Conservation (phyloP, 768 basidiomycete species). For the Mrakia blollopis region DNA sequence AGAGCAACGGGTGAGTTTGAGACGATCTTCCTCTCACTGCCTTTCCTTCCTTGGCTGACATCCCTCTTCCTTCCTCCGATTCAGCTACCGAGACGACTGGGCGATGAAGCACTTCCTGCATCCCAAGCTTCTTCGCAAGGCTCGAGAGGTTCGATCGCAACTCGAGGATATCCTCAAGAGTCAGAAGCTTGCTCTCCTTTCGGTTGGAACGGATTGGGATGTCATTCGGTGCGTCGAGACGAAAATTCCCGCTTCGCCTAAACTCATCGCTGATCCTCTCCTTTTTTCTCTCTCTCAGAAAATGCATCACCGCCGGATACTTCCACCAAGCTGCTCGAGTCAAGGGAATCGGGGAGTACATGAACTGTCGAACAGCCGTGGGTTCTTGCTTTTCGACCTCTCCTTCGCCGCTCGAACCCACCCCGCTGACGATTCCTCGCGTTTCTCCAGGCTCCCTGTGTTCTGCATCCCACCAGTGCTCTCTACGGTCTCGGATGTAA, state of each 20-base stretch:
- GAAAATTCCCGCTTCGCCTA: background rate
- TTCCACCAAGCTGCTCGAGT: slow-evolving; percentile 98
- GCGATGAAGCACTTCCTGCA: slow-evolving; percentile 91
- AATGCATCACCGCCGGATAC: slow-evolving; percentile 95
- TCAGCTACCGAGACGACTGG: slow-evolving; percentile 89
- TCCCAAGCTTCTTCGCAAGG: slow-evolving; percentile 90
- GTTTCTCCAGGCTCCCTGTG: slow-evolving; percentile 61
- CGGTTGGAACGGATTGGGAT: slow-evolving; percentile 93
- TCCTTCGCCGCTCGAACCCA: background rate
- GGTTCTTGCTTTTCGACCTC: slow-evolving; percentile 23
- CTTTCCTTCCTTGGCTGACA: background rate
- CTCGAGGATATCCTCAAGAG: slow-evolving; percentile 99
- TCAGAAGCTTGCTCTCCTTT: slow-evolving; percentile 90
- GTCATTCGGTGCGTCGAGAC: slow-evolving; percentile 56
- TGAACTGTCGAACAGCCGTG: slow-evolving; percentile 82
- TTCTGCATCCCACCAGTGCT: slow-evolving; percentile 93
- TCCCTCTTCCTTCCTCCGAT: background rate
- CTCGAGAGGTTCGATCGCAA: slow-evolving; percentile 88
- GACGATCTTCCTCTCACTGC: background rate
- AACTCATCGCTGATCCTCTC: background rate
- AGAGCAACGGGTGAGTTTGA: slow-evolving; percentile 72
- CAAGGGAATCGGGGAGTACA: slow-evolving; percentile 98
- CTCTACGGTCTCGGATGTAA: slow-evolving; percentile 91
- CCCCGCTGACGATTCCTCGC: background rate
- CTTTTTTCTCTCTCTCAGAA: slow-evolving; percentile 50